Conservation (phyloP, 305 asterid species). For the Ilex paraguariensis region DNA sequence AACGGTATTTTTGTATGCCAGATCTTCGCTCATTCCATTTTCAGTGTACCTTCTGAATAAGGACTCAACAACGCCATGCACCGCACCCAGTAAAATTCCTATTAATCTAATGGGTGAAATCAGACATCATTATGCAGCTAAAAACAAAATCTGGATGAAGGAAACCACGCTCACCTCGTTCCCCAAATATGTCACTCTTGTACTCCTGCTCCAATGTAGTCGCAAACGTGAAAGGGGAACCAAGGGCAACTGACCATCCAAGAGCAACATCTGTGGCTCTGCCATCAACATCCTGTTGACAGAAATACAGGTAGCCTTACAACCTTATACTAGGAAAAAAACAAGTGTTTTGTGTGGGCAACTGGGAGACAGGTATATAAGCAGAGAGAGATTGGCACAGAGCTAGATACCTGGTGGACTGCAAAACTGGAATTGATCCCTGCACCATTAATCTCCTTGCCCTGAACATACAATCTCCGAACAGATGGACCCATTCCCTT, state of each 20-base stretch:
- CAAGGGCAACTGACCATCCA: conserved; percentile 98
- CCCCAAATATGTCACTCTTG: conserved; percentile 95
- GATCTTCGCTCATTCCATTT: conserved; percentile 87
- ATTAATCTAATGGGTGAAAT: conserved; percentile 12
- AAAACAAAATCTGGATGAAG: not conserved
- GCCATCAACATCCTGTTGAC: conserved; percentile 80
- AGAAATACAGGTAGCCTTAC: not conserved
- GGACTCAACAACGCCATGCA: conserved; percentile 91
- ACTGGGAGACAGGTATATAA: not conserved
- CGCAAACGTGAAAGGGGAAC: conserved; percentile 95
- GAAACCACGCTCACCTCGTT: conserved; percentile 51
- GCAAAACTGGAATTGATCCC: conserved; percentile 97
- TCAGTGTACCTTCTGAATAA: conserved; percentile 92
- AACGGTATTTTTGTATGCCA: conserved; percentile 94
- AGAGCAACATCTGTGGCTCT: conserved; percentile 97
- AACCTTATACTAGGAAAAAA: too few relatives aligned
- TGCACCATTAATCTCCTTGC: conserved; percentile 96
- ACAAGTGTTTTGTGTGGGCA: not conserved
- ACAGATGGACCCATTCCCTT: conserved; percentile 99
- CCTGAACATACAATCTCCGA: conserved; percentile 93
- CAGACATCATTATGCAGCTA: conserved; percentile 15
- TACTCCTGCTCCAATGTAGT: conserved; percentile 93
- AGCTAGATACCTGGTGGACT: conserved; percentile 70
- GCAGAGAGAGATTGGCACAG: conserved; percentile 4
- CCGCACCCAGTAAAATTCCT: conserved; percentile 98